A percentile compares a stretch with the other conserved stretches of the same genome.
Conservation (phyloP, 139 green algal genomes). For the Pleodorina starrii region DNA sequence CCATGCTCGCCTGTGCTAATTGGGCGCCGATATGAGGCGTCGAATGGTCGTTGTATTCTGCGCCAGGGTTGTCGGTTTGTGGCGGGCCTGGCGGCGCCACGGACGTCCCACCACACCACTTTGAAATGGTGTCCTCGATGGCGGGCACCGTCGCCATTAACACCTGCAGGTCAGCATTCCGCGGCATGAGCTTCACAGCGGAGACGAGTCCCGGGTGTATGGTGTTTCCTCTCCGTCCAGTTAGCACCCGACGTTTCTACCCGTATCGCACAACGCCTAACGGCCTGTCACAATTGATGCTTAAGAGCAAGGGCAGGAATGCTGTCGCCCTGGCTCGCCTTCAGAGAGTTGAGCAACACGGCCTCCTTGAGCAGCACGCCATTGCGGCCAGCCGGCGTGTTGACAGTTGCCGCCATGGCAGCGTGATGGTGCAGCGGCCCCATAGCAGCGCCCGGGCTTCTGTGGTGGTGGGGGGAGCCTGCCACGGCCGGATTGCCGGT, state of each 20-base stretch:
- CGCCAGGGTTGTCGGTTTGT: not conserved
- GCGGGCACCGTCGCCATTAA: constrained; percentile 68
- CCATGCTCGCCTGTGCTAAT: constrained; percentile 58
- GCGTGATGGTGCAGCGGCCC: not conserved
- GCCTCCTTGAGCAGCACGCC: constrained; percentile 62
- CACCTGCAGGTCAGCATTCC: too few relatives aligned
- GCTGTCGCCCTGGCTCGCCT: constrained; percentile 24
- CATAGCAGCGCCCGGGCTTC: constrained; percentile 1
- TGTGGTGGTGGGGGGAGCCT: not conserved
- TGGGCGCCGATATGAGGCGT: constrained; percentile 64
- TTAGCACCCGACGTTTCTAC: too few relatives aligned
- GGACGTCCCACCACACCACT: constrained; percentile 46
- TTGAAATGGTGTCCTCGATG: constrained; percentile 62
- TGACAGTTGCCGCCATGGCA: not conserved
- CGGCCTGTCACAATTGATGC: not conserved
- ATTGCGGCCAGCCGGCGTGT: not conserved
- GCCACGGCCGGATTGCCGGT: not conserved
- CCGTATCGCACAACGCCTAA: too few relatives aligned
- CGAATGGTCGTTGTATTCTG: constrained; percentile 48
- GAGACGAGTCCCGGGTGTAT: too few relatives aligned
- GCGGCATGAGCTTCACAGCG: too few relatives aligned
- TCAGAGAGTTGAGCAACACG: constrained; percentile 72
- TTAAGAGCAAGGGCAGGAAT: not conserved
- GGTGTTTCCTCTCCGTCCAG: not conserved
- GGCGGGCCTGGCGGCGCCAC: not conserved